A percentile compares a stretch with the other conserved stretches of the same genome.
phyloP scores from a whole-genome alignment of 164 flowering plant genomes.

The Annona cherimola region DNA sequence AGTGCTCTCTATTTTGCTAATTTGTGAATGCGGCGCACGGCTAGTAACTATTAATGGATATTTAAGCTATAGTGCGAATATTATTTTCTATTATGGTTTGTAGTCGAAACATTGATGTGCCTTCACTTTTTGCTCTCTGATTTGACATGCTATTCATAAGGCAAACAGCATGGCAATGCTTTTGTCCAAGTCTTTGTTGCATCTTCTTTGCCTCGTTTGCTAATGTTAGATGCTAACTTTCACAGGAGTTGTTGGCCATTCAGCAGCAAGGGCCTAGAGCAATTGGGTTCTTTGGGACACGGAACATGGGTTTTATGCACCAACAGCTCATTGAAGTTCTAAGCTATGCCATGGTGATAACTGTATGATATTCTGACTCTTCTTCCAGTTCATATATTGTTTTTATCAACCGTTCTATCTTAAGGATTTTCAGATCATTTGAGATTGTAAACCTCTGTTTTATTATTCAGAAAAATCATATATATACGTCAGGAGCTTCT shows the following conservation, averaged over 20 bases:
- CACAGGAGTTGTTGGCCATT: constrained; percentile 89
- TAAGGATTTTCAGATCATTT: background rate
- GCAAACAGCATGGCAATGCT: background rate
- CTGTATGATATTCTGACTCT: constrained; percentile 47
- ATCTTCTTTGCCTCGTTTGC: background rate
- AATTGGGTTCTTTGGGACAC: constrained; percentile 96
- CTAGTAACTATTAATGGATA: background rate
- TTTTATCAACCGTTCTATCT: background rate
- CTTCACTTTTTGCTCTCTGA: background rate
- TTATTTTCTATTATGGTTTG: too few relatives aligned
- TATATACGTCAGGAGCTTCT: constrained; percentile 96
- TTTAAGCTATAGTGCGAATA: background rate
- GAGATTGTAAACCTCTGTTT: background rate
- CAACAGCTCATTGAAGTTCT: constrained; percentile 97
- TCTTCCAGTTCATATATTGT: background rate
- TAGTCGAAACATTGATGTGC: background rate
- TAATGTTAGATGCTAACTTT: background rate
- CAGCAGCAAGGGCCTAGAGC: constrained; percentile 97
- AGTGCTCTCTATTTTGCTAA: background rate
- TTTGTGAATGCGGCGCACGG: background rate
- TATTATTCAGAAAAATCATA: constrained; percentile 79
- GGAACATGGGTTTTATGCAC: constrained; percentile 98
- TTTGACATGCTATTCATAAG: background rate
- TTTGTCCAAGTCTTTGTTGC: background rate
- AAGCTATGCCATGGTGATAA: constrained; percentile 96